A percentile compares a stretch with the other conserved stretches of the same genome.
phyloP scores from a whole-genome alignment of 768 basidiomycete species.

The Roridomyces roridus region DNA sequence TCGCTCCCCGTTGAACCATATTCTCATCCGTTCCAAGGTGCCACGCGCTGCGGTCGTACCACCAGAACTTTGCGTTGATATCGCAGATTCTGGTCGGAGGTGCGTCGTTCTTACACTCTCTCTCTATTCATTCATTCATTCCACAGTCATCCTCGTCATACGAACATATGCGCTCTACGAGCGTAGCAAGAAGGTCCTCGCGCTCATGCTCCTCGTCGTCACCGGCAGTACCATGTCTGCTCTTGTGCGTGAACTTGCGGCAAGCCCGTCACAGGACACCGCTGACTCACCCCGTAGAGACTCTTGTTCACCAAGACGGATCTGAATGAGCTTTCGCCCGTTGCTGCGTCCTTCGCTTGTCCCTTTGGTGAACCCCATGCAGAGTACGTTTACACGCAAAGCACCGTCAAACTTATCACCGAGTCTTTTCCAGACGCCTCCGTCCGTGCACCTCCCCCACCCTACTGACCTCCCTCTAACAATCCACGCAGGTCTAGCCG shows the following conservation, averaged over 20 bases:
- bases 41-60: conserved; percentile 36
- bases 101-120: conserved; percentile 22
- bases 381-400: conserved; percentile 15
- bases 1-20: neutral
- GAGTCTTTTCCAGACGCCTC: conserved; percentile 24
- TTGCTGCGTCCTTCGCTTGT: conserved; percentile 12
- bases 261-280: no score
- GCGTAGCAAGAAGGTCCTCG: conserved; percentile 37
- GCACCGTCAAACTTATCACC: neutral
- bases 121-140: conserved; percentile 6
- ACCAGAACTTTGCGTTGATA: conserved; percentile 40
- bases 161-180: conserved; percentile 51
- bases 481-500: conserved; percentile 32
- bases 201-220: conserved; percentile 32
- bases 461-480: neutral
- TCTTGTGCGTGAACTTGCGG: no score
- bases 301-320: conserved; percentile 1
- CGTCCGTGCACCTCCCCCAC: conserved; percentile 24
- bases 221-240: conserved; percentile 32
- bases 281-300: neutral
- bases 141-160: conserved; percentile 46
- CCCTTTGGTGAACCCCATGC: conserved; percentile 10
- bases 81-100: conserved; percentile 42
- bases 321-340: neutral
- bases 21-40: conserved; percentile 33